phyloP scores from a whole-genome alignment of 2,329 filamentous ascomycete genomes.

The Phyllosticta ampelicida region DNA sequence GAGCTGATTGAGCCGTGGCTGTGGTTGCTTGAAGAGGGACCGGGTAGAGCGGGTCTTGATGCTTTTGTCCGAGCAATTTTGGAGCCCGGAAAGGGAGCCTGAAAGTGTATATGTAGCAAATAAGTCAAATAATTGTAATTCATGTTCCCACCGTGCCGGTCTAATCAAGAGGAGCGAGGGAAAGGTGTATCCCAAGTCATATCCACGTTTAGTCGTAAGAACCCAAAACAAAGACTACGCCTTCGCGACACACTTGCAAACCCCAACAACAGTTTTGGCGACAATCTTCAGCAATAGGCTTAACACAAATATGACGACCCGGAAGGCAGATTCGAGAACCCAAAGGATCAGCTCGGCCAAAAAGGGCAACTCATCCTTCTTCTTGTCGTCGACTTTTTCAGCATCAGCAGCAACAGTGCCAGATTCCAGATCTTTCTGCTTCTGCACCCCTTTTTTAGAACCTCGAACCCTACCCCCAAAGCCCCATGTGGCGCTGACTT shows the following conservation, averaged over 20 bases:
- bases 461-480: conserved; percentile 7
- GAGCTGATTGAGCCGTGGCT: conserved; percentile 11
- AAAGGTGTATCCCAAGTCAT: not conserved
- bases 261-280: conserved; percentile 28
- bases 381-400: not conserved
- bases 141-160: not conserved
- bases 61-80: not conserved
- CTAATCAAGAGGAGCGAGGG: not conserved
- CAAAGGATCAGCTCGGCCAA: conserved; percentile 29
- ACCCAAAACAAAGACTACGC: conserved; percentile 14
- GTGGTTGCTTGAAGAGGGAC: conserved; percentile 10
- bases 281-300: conserved; percentile 32
- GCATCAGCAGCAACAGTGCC: not conserved
- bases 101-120: not conserved
- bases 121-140: not conserved
- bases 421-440: conserved; percentile 16
- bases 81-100: not conserved
- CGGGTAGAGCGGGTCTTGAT: conserved; percentile 4
- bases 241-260: conserved; percentile 26
- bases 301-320: conserved; percentile 32
- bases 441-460: conserved; percentile 11
- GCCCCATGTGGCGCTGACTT: not conserved
- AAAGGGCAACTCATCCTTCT: conserved; percentile 16
- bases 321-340: conserved; percentile 32
- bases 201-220: not conserved